Conservation (phyloP, 768 basidiomycete species). For the Trametes villosa region DNA sequence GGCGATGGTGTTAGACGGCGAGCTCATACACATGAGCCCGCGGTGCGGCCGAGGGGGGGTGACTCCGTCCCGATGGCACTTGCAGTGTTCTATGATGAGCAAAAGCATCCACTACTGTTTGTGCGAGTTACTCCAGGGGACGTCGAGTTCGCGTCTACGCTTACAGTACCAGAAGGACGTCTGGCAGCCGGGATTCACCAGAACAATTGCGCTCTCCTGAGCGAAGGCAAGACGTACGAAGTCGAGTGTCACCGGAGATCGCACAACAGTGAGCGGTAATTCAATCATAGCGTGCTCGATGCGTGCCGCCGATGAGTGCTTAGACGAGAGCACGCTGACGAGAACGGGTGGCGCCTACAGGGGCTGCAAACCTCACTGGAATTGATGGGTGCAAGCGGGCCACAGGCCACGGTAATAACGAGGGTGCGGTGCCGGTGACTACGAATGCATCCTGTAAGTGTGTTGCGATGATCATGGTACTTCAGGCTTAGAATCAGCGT, state of each 20-base stretch:
- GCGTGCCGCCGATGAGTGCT: too few species aligned
- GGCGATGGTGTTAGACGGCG: constrained; percentile 1
- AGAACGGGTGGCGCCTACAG: too few species aligned
- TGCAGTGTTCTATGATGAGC: constrained; percentile 4
- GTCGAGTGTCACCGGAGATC: background rate
- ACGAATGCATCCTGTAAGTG: too few species aligned
- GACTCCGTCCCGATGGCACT: background rate
- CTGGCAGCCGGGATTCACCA: constrained; percentile 7
- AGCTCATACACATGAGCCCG: constrained; percentile 6
- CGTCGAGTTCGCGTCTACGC: background rate
- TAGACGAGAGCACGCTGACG: too few species aligned
- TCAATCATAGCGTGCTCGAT: constrained; percentile 2
- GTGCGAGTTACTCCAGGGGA: background rate
- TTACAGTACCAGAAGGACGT: constrained; percentile 12
- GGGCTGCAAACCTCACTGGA: too few species aligned
- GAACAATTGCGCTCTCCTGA: constrained; percentile 2
- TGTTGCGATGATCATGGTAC: too few species aligned
- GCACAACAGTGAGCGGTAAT: constrained; percentile 16
- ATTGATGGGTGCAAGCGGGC: too few species aligned
- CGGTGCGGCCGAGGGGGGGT: constrained; percentile 15
- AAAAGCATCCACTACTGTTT: constrained; percentile 13
- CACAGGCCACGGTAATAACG: too few species aligned
- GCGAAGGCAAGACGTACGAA: background rate
- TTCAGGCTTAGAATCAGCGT: too few species aligned
- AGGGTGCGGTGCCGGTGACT: too few species aligned